These are phyloP conservation scores for Pyricularia grisea DNA, from an alignment of 2,329 filamentous ascomycete species.

Conservation along the genomic window DNA sequence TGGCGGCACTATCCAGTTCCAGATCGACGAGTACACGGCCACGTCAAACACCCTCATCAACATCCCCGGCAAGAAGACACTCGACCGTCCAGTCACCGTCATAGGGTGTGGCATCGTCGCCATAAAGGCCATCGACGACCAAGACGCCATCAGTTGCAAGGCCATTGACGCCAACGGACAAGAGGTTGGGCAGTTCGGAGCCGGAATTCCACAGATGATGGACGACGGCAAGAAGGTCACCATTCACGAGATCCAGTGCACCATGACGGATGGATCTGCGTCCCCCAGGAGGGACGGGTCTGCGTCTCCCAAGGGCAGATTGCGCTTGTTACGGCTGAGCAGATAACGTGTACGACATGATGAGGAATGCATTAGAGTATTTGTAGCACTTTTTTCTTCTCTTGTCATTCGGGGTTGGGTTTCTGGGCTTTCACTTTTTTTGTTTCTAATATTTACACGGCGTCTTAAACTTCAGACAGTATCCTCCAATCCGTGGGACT, in stretches of 20 bases:
- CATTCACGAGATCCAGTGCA: background rate
- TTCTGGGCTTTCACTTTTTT: background rate
- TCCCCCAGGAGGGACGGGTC: too few relatives aligned
- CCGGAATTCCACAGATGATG: background rate
- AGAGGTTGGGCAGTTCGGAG: background rate
- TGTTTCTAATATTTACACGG: background rate
- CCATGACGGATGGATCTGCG: background rate
- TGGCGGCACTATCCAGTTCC: conserved; percentile 2
- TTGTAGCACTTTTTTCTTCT: background rate
- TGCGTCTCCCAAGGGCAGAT: background rate
- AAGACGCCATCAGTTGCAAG: conserved; percentile 6
- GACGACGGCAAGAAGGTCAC: background rate
- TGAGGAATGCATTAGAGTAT: background rate
- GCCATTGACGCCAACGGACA: background rate
- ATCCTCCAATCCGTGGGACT: background rate
- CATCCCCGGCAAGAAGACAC: background rate
- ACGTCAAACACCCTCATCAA: conserved; percentile 3
- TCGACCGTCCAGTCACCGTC: background rate
- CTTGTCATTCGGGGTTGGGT: background rate
- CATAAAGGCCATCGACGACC: background rate
- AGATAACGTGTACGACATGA: background rate
- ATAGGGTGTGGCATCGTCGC: background rate
- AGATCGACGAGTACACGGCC: conserved; percentile 4
- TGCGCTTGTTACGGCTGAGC: background rate
- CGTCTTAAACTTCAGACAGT: background rate